Base-by-base conservation (phyloP, 257 asterid species). In the Cordia subcordata region DNA sequence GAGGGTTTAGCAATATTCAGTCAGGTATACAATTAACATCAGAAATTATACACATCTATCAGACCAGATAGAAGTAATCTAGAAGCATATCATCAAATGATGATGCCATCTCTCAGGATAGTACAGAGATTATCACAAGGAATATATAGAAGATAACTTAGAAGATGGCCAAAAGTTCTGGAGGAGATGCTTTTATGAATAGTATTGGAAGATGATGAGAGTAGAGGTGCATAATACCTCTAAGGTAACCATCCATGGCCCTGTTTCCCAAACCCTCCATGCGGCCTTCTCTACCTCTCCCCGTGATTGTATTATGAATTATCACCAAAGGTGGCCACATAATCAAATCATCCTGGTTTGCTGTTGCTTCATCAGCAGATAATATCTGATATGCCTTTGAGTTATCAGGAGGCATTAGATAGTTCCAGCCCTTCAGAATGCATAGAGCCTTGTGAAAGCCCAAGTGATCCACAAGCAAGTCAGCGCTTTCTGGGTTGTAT, bases 241-340 rank as follows among this genome's bases (percentile, higher is more conserved):
- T 86, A 78, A 93, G 93, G 62, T 74, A 72, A 84, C 77, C 78
- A 83, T 93, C 97, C 96, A 93, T 81, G 21, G 94, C 84, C 79
- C 86, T 78, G 94, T 89, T 89, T 72, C 99, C 99, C 81, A 89
- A 60, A 78, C 99, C 97, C 85, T 92, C 99, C 77, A 69, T 80
- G 60, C 97, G 96, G 46, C 94, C 96, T 22, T 89, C 96, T 70
- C 77, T 84, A 80, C 87, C 77, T 83, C 85, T 86, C 40, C 94
- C 95, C 23, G 90, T 93, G 79, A 74, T 65, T 19, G 96, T 84
- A 81, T 89, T 93, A 72, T 79, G 95, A 63, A 93, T 75, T 69
- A 93, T 84, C 66, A 93, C 96, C 62, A 90, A 65, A 46, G 99
- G 99, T 18, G 99, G 97, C 99, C 99, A 93, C 78, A 93, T 47